A percentile compares a stretch with the other conserved stretches of the same genome.
Evolutionary conservation across 2,329 filamentous ascomycete genomes (phyloP).

Genomic region (Alternaria angustiovoidea): DNA sequence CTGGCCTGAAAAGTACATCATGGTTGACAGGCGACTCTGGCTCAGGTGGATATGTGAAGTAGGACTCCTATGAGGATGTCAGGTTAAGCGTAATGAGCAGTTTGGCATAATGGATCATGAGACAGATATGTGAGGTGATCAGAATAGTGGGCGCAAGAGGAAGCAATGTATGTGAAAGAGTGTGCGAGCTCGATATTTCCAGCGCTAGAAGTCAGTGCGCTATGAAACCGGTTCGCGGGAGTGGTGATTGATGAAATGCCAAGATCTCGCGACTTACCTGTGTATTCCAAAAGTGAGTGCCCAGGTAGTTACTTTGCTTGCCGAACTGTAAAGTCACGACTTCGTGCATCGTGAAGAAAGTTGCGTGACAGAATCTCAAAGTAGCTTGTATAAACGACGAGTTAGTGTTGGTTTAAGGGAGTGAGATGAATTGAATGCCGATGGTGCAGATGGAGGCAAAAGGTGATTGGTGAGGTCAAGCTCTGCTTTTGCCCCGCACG

Average conservation of each 20-base stretch:
- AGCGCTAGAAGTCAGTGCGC: neutral
- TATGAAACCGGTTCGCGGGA: neutral
- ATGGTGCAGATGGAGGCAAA: neutral
- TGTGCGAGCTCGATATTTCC: neutral
- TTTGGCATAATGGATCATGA: neutral
- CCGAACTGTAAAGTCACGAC: conserved; percentile 94
- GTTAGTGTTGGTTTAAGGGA: neutral
- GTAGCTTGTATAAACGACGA: neutral
- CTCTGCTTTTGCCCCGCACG: conserved; percentile 32
- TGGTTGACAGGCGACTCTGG: conserved; percentile 74
- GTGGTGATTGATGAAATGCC: neutral
- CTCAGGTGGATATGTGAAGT: conserved; percentile 86
- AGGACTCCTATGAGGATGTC: conserved; percentile 75
- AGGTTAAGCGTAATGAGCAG: neutral
- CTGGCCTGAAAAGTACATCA: conserved; percentile 87
- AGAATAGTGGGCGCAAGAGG: neutral
- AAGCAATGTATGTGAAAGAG: neutral
- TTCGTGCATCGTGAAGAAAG: conserved; percentile 77
- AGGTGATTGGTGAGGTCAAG: conserved; percentile 17
- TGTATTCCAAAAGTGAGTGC: conserved; percentile 97
- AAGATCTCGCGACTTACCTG: conserved; percentile 64
- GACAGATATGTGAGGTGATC: neutral
- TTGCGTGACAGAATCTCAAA: no score
- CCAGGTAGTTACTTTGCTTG: conserved; percentile 89
- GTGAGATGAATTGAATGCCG: conserved; percentile 1